Evolutionary conservation across 352 stramenopile species (phyloP), one percentile per base, ranked within the genome.

Genomic region (Phytophthora rubi): DNA sequence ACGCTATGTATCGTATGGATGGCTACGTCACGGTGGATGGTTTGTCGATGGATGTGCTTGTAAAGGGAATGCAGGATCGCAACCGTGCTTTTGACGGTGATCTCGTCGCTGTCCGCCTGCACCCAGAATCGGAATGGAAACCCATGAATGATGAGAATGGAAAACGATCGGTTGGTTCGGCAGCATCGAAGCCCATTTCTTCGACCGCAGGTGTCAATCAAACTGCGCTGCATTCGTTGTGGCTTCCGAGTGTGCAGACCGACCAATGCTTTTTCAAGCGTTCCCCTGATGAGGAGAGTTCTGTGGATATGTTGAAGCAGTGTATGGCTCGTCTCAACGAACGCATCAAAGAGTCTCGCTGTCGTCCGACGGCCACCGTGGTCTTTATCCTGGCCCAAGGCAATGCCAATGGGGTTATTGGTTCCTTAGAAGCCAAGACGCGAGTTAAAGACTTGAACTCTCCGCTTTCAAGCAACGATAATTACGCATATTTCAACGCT

Each of bases 11-110:
- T 30, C 79, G 81, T 18, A 78, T 84, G 65, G 82, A 95, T 59
- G 89, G 85, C 12, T 97, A 94, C 59, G 71, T 96, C 32, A 86
- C 86, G 3, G 76, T 97, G 13, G 77, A 92, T 30, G 89, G 89
- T 0, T 77, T 97, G 13, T 69, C 77, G 15, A 80, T 90, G 56
- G 90, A 96, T 59, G 67, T 97, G 6, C 59, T 94, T 16, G 75
- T 96, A 4, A 83, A 94, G 55, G 87, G 86, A 6, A 80, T 88
- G 56, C 68, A 79, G 32, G 79, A 91, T 56, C 83, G 89, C 2
- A 96, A 96, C 45, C 86, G 89, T 18, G 89, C 82, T 1, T 69
- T 97, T 53, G 82, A 96, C 51, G 81, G 87, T n/a, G 90, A 96
- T 62, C 65, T 95, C 13, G 88, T 97, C 12, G 87, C 75, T 1